These are phyloP conservation scores for Talaromyces verruculosus DNA, from an alignment of 2,329 filamentous ascomycete genomes.

Conservation along the genomic window DNA sequence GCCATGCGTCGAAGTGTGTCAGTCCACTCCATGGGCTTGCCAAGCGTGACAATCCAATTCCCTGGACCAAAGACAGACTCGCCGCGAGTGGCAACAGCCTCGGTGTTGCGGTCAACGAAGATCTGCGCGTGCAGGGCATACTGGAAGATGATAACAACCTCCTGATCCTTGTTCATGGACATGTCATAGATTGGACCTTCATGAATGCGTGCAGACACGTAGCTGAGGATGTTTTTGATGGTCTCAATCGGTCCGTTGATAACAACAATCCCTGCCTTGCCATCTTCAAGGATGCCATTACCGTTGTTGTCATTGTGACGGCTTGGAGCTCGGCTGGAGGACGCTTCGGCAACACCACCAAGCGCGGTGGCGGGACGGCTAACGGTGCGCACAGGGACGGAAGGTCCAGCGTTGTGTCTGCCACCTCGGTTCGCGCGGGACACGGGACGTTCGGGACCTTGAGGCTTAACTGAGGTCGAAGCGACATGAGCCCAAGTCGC, in stretches of 20 bases:
- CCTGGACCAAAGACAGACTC: conserved; percentile 36
- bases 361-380: not conserved
- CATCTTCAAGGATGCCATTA: conserved; percentile 23
- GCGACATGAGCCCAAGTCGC: conserved; percentile 10
- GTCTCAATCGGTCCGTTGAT: conserved; percentile 27
- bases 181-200: conserved; percentile 44
- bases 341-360: not conserved
- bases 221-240: conserved; percentile 29
- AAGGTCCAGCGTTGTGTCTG: not conserved
- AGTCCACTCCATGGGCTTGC: conserved; percentile 36
- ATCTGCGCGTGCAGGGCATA: conserved; percentile 37
- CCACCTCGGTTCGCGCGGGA: not conserved
- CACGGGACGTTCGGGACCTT: not conserved
- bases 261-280: conserved; percentile 33
- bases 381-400: not conserved
- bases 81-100: conserved; percentile 30
- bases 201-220: conserved; percentile 38
- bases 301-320: not conserved
- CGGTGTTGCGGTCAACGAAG: conserved; percentile 36
- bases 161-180: conserved; percentile 31
- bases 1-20: conserved; percentile 39
- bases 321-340: not conserved
- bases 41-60: conserved; percentile 27
- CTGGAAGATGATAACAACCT: conserved; percentile 41
- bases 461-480: not conserved